Percentiles rank a stretch among this genome's conserved stretches.
Conservation (phyloP, 2,329 filamentous ascomycete species). For the Colletotrichum sp. region DNA sequence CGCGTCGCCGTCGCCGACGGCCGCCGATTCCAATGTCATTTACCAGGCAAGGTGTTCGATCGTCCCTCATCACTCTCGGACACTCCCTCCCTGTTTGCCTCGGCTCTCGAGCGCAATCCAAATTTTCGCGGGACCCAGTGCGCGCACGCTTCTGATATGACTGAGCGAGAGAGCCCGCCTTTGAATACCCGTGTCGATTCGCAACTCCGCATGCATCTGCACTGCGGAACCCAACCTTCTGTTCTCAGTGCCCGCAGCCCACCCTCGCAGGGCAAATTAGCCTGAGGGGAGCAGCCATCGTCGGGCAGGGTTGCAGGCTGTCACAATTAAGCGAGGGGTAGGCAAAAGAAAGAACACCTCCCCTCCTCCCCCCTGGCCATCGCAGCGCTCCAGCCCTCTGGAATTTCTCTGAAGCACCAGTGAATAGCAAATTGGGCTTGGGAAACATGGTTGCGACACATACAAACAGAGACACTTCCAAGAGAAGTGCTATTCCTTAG, state of each 20-base stretch:
- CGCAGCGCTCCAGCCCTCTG: background rate
- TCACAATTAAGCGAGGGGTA: constrained; percentile 12
- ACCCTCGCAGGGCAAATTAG: constrained; percentile 6
- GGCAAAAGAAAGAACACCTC: constrained; percentile 1
- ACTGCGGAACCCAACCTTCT: background rate
- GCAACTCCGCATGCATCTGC: constrained; percentile 4
- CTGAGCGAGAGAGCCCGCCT: background rate
- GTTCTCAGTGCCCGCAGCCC: background rate
- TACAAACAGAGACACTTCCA: background rate
- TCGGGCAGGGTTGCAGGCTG: constrained; percentile 7
- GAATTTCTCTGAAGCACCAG: background rate
- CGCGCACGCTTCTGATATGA: background rate
- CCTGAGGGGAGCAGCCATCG: constrained; percentile 1
- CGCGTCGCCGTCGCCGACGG: background rate
- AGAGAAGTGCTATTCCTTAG: background rate
- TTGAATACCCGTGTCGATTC: background rate
- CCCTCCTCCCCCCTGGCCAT: background rate
- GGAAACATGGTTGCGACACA: background rate
- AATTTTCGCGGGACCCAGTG: background rate
- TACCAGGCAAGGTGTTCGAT: background rate
- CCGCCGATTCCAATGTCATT: background rate
- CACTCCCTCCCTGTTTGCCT: background rate
- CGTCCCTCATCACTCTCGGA: background rate
- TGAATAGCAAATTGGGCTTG: background rate
- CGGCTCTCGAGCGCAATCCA: background rate